These are phyloP conservation scores for Neurospora tetrasperma DNA, from an alignment of 495 filamentous ascomycete genomes.

Conservation along the genomic window DNA sequence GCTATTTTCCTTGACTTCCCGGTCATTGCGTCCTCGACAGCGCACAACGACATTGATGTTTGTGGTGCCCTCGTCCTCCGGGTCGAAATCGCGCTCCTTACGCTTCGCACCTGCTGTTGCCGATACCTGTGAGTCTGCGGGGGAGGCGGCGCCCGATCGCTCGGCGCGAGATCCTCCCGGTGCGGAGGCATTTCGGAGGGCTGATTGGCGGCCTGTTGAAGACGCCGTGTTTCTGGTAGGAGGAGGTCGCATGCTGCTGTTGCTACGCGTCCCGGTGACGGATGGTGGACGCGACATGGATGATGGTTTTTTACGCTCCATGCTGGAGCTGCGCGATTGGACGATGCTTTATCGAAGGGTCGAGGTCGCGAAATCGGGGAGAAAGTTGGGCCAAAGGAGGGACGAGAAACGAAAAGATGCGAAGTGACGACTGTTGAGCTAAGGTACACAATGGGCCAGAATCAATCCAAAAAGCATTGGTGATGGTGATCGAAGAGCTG, in stretches of 20 bases:
- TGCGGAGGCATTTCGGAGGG: conserved; percentile 10
- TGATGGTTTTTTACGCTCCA: conserved; percentile 25
- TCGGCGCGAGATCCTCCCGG: conserved; percentile 24
- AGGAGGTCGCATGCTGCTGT: conserved; percentile 22
- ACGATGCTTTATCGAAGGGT: not conserved
- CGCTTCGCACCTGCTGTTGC: conserved; percentile 52
- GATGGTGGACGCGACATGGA: conserved; percentile 11
- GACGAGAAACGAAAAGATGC: not conserved
- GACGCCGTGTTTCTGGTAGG: conserved; percentile 6
- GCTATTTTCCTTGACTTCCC: conserved; percentile 87
- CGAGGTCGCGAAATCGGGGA: not conserved
- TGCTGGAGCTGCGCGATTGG: conserved; percentile 11
- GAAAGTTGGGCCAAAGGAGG: not conserved
- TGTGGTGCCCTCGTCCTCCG: conserved; percentile 59
- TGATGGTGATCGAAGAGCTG: not conserved
- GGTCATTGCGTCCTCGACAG: conserved; percentile 84
- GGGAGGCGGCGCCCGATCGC: conserved; percentile 45
- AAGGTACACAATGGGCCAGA: not conserved
- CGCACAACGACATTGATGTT: conserved; percentile 97
- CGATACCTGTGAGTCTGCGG: conserved; percentile 52
- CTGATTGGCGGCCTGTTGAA: conserved; percentile 4
- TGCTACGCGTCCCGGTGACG: conserved; percentile 12
- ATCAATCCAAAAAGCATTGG: not conserved
- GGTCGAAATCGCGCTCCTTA: conserved; percentile 74
- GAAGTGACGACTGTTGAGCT: not conserved